These are phyloP conservation scores for Kurtzmaniella fragi DNA, from an alignment of 805 yeast species.

Conservation along the genomic window DNA sequence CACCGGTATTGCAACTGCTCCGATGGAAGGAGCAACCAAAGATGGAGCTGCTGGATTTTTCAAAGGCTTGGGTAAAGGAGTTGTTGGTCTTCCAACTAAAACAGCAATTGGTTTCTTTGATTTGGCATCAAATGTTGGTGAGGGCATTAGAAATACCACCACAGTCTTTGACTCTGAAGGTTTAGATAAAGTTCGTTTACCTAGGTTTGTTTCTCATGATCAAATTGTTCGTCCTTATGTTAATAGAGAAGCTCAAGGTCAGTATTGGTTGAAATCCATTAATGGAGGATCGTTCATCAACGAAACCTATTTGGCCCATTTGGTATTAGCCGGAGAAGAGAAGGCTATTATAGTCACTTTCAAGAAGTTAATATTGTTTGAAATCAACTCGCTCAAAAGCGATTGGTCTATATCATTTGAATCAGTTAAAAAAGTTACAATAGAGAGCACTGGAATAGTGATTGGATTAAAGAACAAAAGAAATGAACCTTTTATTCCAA, in stretches of 20 bases:
- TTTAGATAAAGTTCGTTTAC: constrained; percentile 74
- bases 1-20: constrained; percentile 85
- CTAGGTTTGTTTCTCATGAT: constrained; percentile 69
- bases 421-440: constrained; percentile 61
- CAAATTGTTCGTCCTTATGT: constrained; percentile 71
- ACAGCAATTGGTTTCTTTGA: constrained; percentile 95
- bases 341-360: constrained; percentile 72
- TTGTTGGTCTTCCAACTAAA: constrained; percentile 95
- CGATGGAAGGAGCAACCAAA: constrained; percentile 81
- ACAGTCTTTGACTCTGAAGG: constrained; percentile 80
- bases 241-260: constrained; percentile 88
- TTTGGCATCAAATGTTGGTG: constrained; percentile 86
- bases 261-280: constrained; percentile 79
- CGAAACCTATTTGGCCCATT: constrained; percentile 82
- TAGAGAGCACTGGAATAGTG: constrained; percentile 76
- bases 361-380: constrained; percentile 62
- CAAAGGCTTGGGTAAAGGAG: constrained; percentile 89
- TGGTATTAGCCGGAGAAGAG: constrained; percentile 76
- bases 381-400: constrained; percentile 52
- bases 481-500: constrained; percentile 63
- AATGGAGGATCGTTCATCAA: constrained; percentile 72
- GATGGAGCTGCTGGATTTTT: constrained; percentile 92
- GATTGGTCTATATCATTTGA: constrained; percentile 72
- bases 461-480: constrained; percentile 53
- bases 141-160: constrained; percentile 89